These are phyloP conservation scores for Corymbia citriodora DNA, from an alignment of 441 rosid genomes.

Conservation along the genomic window DNA sequence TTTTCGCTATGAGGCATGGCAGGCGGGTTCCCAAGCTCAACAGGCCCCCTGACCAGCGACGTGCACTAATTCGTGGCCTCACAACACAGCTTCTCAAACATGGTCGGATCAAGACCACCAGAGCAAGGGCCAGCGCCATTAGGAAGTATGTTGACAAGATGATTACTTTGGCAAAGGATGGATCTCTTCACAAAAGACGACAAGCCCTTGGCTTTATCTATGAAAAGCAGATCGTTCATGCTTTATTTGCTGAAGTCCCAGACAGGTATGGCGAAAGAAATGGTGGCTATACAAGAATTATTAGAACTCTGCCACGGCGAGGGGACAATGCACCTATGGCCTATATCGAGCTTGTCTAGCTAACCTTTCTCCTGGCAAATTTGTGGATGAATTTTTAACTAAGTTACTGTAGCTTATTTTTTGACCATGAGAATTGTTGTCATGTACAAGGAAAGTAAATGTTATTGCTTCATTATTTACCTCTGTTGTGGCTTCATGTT, in stretches of 20 bases:
- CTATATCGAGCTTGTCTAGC: conserved; percentile 84
- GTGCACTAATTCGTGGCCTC: conserved; percentile 79
- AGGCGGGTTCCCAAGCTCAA: conserved; percentile 79
- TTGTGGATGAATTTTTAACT: not conserved
- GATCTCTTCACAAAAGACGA: conserved; percentile 86
- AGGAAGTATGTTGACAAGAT: conserved; percentile 87
- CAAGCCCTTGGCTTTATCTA: conserved; percentile 87
- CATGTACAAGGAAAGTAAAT: not conserved
- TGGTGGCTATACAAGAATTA: conserved; percentile 91
- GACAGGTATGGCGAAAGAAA: conserved; percentile 85
- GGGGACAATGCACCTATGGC: conserved; percentile 99
- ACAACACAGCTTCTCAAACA: conserved; percentile 89
- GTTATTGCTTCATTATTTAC: not conserved
- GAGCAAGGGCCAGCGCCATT: conserved; percentile 85
- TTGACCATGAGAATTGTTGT: not conserved
- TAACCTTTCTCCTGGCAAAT: not conserved
- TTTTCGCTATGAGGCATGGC: conserved; percentile 84
- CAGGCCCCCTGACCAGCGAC: conserved; percentile 80
- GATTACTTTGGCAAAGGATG: conserved; percentile 94
- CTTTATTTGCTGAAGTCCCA: conserved; percentile 75
- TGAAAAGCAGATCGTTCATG: conserved; percentile 92
- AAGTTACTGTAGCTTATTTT: not conserved
- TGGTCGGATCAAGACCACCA: conserved; percentile 83
- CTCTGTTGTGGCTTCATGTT: not conserved
- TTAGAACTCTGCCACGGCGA: conserved; percentile 84